Conservation (phyloP, 1,139 yeast species). For the Suhomyces maxii region DNA sequence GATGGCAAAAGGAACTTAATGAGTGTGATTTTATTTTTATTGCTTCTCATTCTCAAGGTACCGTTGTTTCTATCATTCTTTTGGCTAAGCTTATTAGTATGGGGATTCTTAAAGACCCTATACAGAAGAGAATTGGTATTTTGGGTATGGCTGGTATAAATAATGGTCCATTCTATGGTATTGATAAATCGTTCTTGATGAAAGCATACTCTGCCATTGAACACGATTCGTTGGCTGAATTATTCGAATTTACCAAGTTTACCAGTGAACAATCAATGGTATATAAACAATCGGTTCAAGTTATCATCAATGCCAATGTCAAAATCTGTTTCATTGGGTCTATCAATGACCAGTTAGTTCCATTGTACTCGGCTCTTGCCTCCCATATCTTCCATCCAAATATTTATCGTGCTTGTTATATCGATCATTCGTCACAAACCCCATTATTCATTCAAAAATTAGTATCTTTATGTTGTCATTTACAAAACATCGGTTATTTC, state of each 20-base stretch:
- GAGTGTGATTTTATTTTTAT: conserved; percentile 83
- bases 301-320: conserved; percentile 66
- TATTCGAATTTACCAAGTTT: conserved; percentile 83
- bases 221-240: conserved; percentile 77
- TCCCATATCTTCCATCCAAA: conserved; percentile 86
- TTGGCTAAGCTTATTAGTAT: conserved; percentile 69
- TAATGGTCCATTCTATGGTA: conserved; percentile 90
- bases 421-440: conserved; percentile 60
- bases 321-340: conserved; percentile 83
- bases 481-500: conserved; percentile 64
- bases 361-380: conserved; percentile 84
- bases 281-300: conserved; percentile 65
- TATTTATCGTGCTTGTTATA: conserved; percentile 82
- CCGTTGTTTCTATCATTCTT: conserved; percentile 83
- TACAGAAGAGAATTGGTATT: conserved; percentile 61
- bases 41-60: conserved; percentile 95
- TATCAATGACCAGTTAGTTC: conserved; percentile 88
- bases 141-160: conserved; percentile 95
- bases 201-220: conserved; percentile 90
- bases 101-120: conserved; percentile 57
- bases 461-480: conserved; percentile 47
- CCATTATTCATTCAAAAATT: conserved; percentile 49
- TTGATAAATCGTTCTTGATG: conserved; percentile 78
- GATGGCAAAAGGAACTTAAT: conserved; percentile 69
- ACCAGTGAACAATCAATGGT: conserved; percentile 70